Evolutionary conservation across 2,329 filamentous ascomycete species (phyloP).

Genomic region (Ceratocystis papillata): DNA sequence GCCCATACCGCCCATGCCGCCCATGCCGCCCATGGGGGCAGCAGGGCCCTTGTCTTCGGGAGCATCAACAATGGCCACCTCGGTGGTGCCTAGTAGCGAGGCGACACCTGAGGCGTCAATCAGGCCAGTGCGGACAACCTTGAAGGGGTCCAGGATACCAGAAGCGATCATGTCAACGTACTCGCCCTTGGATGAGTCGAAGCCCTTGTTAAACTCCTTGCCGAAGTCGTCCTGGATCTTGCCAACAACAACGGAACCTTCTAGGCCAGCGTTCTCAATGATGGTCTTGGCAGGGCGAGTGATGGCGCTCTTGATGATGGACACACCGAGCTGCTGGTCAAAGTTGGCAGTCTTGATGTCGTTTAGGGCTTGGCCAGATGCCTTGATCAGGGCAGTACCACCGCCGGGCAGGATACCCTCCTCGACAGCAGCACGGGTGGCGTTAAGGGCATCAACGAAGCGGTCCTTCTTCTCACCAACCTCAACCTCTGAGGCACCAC

Average conservation of each 20-base stretch:
- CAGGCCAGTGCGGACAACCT: slow-evolving; percentile 95
- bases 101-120: slow-evolving; percentile 93
- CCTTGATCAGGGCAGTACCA: slow-evolving; percentile 96
- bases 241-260: slow-evolving; percentile 92
- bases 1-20: slow-evolving; percentile 49
- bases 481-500: slow-evolving; percentile 94
- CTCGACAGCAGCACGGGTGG: slow-evolving; percentile 94
- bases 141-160: slow-evolving; percentile 97
- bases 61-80: slow-evolving; percentile 95
- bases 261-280: slow-evolving; percentile 92
- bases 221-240: slow-evolving; percentile 94
- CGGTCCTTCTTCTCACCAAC: slow-evolving; percentile 99
- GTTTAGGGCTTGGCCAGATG: slow-evolving; percentile 74
- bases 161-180: slow-evolving; percentile 97
- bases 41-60: slow-evolving; percentile 76
- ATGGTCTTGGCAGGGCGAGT: slow-evolving; percentile 89
- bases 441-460: slow-evolving; percentile 96
- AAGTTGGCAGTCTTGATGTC: slow-evolving; percentile 87
- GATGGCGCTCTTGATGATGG: slow-evolving; percentile 96
- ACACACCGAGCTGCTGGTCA: slow-evolving; percentile 96
- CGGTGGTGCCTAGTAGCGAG: slow-evolving; percentile 91
- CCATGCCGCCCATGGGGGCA: slow-evolving; percentile 55
- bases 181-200: slow-evolving; percentile 91
- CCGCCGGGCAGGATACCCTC: slow-evolving; percentile 98
- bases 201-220: slow-evolving; percentile 93